phyloP scores from a whole-genome alignment of 228 moss, liverwort and hornwort species.

The Sphagnum magellanicum region DNA sequence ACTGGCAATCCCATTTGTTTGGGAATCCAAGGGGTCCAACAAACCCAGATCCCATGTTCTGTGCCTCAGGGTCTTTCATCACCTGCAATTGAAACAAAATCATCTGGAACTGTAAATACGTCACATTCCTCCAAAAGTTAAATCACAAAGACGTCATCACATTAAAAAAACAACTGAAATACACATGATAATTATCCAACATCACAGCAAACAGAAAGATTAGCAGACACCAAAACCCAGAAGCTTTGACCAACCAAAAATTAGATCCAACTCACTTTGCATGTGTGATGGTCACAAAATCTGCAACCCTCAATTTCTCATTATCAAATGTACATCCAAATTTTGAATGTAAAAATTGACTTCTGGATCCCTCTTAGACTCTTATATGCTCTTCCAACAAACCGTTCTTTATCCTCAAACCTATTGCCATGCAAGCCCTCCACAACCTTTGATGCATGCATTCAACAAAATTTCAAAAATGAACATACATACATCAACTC shows the following conservation, averaged over 20 bases:
- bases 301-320: slow-evolving; percentile 41
- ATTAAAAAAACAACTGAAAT: too few species aligned
- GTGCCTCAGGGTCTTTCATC: slow-evolving; percentile 42
- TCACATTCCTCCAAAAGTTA: too few species aligned
- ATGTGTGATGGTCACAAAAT: slow-evolving; percentile 43
- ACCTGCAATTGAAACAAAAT: slow-evolving; percentile 16
- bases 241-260: too few species aligned
- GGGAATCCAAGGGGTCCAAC: slow-evolving; percentile 16
- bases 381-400: slow-evolving; percentile 16
- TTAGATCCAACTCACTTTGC: slow-evolving; percentile 19
- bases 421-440: slow-evolving; percentile 7
- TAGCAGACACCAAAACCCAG: too few species aligned
- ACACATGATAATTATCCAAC: too few species aligned
- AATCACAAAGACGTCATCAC: too few species aligned
- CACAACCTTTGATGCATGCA: slow-evolving; percentile 5
- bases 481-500: too few species aligned
- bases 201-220: too few species aligned
- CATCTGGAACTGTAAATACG: too few species aligned
- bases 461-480: too few species aligned
- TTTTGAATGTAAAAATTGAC: slow-evolving; percentile 26
- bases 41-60: slow-evolving; percentile 50
- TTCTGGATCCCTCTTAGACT: slow-evolving; percentile 4
- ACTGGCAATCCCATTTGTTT: too few species aligned
- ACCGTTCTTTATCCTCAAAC: slow-evolving; percentile 10
- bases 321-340: slow-evolving; percentile 13